A percentile compares a stretch with the other conserved stretches of the same genome.
These are phyloP conservation scores for Lactarius vividus DNA, from an alignment of 768 basidiomycete species.

Conservation along the genomic window DNA sequence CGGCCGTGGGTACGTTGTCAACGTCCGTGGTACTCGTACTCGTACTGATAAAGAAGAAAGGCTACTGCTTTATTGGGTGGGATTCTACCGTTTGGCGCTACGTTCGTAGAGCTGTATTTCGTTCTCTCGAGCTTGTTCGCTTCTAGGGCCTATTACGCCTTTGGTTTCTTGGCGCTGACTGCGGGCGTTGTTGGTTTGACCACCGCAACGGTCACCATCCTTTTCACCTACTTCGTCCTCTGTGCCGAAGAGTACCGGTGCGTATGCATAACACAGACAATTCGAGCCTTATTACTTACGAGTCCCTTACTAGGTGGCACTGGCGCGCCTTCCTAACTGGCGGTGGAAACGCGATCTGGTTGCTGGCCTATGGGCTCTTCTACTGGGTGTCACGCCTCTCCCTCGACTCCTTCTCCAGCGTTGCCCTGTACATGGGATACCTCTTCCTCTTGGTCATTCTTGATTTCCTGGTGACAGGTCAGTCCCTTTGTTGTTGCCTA, in stretches of 20 bases:
- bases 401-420: conserved; percentile 76
- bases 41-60: conserved; percentile 32
- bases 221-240: conserved; percentile 86
- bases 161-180: conserved; percentile 90
- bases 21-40: neutral
- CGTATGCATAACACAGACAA: conserved; percentile 25
- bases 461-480: conserved; percentile 86
- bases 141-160: conserved; percentile 91
- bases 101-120: conserved; percentile 94
- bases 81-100: conserved; percentile 91
- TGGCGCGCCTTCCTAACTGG: conserved; percentile 94
- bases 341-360: conserved; percentile 90
- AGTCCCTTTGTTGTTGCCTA: conserved; percentile 28
- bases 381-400: conserved; percentile 88
- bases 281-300: conserved; percentile 12
- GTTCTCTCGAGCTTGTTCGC: conserved; percentile 90
- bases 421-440: conserved; percentile 88
- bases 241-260: conserved; percentile 95
- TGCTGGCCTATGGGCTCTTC: conserved; percentile 83
- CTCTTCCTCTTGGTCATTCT: conserved; percentile 78
- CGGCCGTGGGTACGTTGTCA: conserved; percentile 62
- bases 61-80: conserved; percentile 80
- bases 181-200: conserved; percentile 80
- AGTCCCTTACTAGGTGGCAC: conserved; percentile 69
- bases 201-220: conserved; percentile 86